Base-by-base conservation (phyloP, 176 grass and related monocot species). In the Oryza nivara region DNA sequence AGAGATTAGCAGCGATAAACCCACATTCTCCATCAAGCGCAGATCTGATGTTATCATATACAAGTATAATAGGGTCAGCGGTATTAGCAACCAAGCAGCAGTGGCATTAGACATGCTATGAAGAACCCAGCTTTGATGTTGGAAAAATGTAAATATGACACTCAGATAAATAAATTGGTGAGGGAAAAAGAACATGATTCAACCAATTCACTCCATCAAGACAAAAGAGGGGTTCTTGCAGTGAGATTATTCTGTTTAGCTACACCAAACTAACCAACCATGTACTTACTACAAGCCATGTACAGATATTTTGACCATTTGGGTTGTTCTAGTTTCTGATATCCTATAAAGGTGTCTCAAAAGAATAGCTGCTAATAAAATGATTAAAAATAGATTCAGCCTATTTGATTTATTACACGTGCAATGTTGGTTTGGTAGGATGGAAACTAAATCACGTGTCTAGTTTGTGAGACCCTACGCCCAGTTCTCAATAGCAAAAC, bases 21-120 rank as follows among this genome's bases (percentile, higher is more conserved):
- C 91, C 88, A 69, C 91, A 93, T 20, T 93, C 88, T 66, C 91
- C 88, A 68, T 93, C 85, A 48, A 93, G 87, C 0, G 66, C 88
- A 14, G 88, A 90, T 45, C 91, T 93, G 85, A 73, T 66, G 74
- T 65, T 19, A 58, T 40, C 14, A 66, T 26, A 65, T 28, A 80
- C 3, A 73, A 80, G 38, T 45, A 72, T 9, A 70, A 70, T 69
- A 80, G 58, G 38, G 14, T 30, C 2, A 80, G 14, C 5, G 32
- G 16, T 0, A 36, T 75, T 70, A 84, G 22, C 3, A 80, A 66
- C 34, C 6, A 73, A 26, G 25, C 22, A 73, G 28, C 20, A 54
- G 15, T 76, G 12, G 44, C 65, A 72, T 68, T 2, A 22, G 1
- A 3, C 44, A 30, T 28, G 15, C 28, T 20, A 26, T 48, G 34